Evolutionary conservation across 1,284 basidiomycete species (phyloP).

Genomic region (Tilletia horrida): DNA sequence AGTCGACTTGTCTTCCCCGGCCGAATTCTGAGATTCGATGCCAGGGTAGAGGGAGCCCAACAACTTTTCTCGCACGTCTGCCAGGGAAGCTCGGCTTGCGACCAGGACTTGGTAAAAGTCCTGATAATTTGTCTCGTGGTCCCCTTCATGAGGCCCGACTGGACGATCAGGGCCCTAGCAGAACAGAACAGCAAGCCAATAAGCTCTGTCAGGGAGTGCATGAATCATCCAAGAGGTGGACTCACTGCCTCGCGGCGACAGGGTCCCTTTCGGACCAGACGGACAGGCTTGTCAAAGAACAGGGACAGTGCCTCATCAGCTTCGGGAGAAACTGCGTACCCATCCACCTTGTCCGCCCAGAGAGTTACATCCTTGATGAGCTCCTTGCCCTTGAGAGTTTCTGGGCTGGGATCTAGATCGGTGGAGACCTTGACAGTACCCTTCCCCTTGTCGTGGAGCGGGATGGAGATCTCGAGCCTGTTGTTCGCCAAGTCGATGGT

Average conservation of each 20-base stretch:
- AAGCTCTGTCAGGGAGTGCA: background rate
- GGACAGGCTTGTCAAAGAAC: conserved; percentile 44
- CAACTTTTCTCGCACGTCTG: conserved; percentile 40
- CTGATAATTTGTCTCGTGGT: conserved; percentile 6
- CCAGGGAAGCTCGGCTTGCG: conserved; percentile 34
- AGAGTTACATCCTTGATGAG: conserved; percentile 40
- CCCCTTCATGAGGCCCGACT: conserved; percentile 1
- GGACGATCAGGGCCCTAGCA: conserved; percentile 3
- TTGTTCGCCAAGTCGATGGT: conserved; percentile 28
- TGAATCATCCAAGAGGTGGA: background rate
- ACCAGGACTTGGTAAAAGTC: conserved; percentile 46
- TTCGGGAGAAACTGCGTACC: conserved; percentile 39
- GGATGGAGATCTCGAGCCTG: conserved; percentile 38
- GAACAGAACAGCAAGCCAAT: background rate
- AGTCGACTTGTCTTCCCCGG: background rate
- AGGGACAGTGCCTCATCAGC: conserved; percentile 39
- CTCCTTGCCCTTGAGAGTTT: conserved; percentile 31
- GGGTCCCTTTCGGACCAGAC: conserved; percentile 43
- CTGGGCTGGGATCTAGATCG: conserved; percentile 29
- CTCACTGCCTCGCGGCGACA: conserved; percentile 22
- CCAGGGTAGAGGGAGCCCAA: conserved; percentile 37
- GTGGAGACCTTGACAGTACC: conserved; percentile 29
- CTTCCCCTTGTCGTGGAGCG: conserved; percentile 31
- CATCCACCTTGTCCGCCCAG: conserved; percentile 38
- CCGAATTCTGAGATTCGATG: background rate